These are phyloP conservation scores for Suhomyces bokatorum DNA, from an alignment of 1,139 yeast genomes.

Conservation along the genomic window DNA sequence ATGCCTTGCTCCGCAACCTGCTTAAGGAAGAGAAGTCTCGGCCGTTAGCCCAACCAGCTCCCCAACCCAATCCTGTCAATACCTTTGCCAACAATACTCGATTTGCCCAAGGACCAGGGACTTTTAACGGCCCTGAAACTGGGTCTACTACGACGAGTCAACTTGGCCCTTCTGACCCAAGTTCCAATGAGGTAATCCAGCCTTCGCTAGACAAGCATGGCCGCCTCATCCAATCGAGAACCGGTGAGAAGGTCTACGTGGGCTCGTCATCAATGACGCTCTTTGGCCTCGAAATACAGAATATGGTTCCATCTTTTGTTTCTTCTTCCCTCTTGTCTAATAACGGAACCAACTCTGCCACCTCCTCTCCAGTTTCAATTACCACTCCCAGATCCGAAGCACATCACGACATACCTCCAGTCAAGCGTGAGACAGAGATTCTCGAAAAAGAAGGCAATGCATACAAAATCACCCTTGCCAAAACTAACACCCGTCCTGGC, in stretches of 20 bases:
- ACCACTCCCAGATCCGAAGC: slow-evolving; percentile 11
- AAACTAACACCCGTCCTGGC: slow-evolving; percentile 68
- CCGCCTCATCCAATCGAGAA: slow-evolving; percentile 65
- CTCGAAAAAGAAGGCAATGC: slow-evolving; percentile 76
- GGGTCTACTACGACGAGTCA: not conserved
- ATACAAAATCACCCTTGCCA: slow-evolving; percentile 65
- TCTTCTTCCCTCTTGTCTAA: slow-evolving; percentile 21
- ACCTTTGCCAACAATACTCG: slow-evolving; percentile 8
- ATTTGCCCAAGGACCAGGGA: not conserved
- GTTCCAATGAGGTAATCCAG: slow-evolving; percentile 50
- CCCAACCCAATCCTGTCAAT: not conserved
- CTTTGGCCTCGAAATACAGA: slow-evolving; percentile 74
- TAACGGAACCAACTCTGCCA: slow-evolving; percentile 9
- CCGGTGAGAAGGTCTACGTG: slow-evolving; percentile 73
- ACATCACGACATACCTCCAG: not conserved
- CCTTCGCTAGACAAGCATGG: slow-evolving; percentile 73
- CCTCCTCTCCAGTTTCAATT: slow-evolving; percentile 13
- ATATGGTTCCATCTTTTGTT: slow-evolving; percentile 46
- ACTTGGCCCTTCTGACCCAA: not conserved
- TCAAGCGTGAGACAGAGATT: slow-evolving; percentile 44
- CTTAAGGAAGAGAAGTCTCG: slow-evolving; percentile 33
- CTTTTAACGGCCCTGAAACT: not conserved
- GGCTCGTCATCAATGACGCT: slow-evolving; percentile 83
- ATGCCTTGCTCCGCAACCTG: slow-evolving; percentile 53
- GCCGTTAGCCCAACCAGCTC: slow-evolving; percentile 1